Percentiles rank a stretch among this genome's conserved stretches.
Evolutionary conservation across 2,329 filamentous ascomycete species (phyloP).

Genomic region (Ceratocystis colombiana): DNA sequence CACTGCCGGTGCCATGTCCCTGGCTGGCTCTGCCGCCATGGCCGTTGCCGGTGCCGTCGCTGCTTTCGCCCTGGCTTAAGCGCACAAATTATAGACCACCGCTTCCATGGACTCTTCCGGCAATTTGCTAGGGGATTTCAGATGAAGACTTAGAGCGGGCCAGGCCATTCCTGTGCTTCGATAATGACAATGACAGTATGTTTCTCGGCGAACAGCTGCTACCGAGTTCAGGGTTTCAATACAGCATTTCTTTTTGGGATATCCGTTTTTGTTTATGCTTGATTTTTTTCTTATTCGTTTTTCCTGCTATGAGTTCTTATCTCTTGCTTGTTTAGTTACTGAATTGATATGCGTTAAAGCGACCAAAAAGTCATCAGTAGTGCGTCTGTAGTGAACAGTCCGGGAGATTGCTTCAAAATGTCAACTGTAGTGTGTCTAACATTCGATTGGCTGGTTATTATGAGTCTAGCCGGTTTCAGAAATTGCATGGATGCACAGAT

Average conservation of each 20-base stretch:
- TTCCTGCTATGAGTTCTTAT: not conserved
- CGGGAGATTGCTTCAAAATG: not conserved
- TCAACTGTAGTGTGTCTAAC: not conserved
- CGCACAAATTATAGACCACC: slow-evolving; percentile 26
- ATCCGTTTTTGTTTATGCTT: slow-evolving; percentile 25
- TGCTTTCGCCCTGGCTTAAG: slow-evolving; percentile 48
- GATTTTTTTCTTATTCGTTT: slow-evolving; percentile 18
- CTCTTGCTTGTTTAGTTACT: slow-evolving; percentile 11
- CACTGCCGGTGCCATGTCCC: slow-evolving; percentile 44
- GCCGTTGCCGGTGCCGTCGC: slow-evolving; percentile 46
- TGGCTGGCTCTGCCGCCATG: slow-evolving; percentile 45
- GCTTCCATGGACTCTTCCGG: not conserved
- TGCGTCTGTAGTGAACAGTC: not conserved
- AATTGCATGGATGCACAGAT: slow-evolving; percentile 6
- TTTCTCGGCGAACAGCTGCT: slow-evolving; percentile 20
- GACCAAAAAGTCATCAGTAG: not conserved
- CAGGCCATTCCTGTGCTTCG: slow-evolving; percentile 25
- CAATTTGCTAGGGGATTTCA: not conserved
- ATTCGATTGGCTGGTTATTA: not conserved
- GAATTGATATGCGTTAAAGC: slow-evolving; percentile 15
- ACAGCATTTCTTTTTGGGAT: slow-evolving; percentile 26
- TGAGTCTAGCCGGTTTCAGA: not conserved
- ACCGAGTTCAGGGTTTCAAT: slow-evolving; percentile 25
- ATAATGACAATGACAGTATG: slow-evolving; percentile 25
- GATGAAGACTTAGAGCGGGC: slow-evolving; percentile 20